Evolutionary conservation across 2,329 filamentous ascomycete genomes (phyloP).

Genomic region (Ceratocystis variospora): DNA sequence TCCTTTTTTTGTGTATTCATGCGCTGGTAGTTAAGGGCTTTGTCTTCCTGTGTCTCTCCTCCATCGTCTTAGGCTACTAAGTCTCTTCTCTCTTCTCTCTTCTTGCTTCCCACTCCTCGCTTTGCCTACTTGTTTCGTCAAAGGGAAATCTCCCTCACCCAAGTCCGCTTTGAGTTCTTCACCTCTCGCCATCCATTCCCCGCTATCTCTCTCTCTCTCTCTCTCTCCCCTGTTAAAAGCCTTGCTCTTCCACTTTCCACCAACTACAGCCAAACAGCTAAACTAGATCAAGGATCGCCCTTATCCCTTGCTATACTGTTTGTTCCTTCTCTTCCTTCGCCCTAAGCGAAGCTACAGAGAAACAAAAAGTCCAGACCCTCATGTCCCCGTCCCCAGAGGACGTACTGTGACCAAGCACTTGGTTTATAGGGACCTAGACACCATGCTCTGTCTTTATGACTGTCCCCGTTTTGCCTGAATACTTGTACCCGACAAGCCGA

Average conservation of each 20-base stretch:
- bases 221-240: background rate
- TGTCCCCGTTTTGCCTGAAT: background rate
- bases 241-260: constrained; percentile 5
- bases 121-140: too few relatives aligned
- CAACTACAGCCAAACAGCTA: background rate
- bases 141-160: too few relatives aligned
- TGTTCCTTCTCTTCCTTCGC: constrained; percentile 12
- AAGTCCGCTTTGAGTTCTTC: too few relatives aligned
- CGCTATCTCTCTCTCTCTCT: background rate
- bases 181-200: background rate
- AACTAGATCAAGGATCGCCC: background rate
- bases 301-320: background rate
- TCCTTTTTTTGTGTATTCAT: too few relatives aligned
- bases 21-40: too few relatives aligned
- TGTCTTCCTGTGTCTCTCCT: too few relatives aligned
- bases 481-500: background rate
- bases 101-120: background rate
- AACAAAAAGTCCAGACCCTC: constrained; percentile 9
- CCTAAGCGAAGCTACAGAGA: background rate
- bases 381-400: background rate
- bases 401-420: too few relatives aligned
- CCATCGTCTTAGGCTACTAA: too few relatives aligned
- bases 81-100: background rate
- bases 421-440: too few relatives aligned
- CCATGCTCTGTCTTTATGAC: background rate